Conservation (phyloP, 768 basidiomycete genomes). For the Chalciporus chontae region DNA sequence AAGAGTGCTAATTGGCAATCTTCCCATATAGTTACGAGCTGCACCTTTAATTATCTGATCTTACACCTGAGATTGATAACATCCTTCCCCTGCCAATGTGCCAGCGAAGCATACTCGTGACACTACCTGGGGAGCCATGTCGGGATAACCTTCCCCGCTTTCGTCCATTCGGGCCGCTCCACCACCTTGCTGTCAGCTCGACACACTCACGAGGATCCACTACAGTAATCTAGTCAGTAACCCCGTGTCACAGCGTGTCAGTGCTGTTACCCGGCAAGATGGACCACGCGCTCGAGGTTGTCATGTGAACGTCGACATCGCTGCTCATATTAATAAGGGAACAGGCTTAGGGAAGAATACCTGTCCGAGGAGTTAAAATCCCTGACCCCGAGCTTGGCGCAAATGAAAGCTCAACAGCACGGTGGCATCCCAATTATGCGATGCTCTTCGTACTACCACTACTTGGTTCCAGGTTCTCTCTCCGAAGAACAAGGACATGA, state of each 20-base stretch:
- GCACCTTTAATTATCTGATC: background rate
- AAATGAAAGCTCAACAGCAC: constrained; percentile 8
- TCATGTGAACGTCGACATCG: background rate
- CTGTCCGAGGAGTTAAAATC: constrained; percentile 17
- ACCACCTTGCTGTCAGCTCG: constrained; percentile 1
- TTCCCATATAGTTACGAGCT: background rate
- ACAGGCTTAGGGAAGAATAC: background rate
- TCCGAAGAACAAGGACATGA: constrained; percentile 11
- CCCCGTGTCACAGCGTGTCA: no score
- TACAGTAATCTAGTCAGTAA: no score
- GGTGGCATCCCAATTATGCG: no score
- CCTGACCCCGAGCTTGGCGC: background rate
- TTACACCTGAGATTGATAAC: background rate
- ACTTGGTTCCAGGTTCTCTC: background rate
- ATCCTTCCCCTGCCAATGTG: background rate
- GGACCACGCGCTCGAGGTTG: background rate
- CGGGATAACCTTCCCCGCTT: constrained; percentile 10
- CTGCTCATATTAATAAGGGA: no score
- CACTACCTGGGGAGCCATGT: no score
- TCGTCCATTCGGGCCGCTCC: background rate
- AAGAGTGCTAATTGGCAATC: background rate
- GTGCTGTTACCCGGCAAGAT: no score
- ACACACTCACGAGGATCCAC: constrained; percentile 1
- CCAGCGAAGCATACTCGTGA: constrained; percentile 1
- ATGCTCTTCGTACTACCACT: background rate